Base-by-base conservation (phyloP, 2,329 filamentous ascomycete genomes). In the Colletotrichum echinochloae region DNA sequence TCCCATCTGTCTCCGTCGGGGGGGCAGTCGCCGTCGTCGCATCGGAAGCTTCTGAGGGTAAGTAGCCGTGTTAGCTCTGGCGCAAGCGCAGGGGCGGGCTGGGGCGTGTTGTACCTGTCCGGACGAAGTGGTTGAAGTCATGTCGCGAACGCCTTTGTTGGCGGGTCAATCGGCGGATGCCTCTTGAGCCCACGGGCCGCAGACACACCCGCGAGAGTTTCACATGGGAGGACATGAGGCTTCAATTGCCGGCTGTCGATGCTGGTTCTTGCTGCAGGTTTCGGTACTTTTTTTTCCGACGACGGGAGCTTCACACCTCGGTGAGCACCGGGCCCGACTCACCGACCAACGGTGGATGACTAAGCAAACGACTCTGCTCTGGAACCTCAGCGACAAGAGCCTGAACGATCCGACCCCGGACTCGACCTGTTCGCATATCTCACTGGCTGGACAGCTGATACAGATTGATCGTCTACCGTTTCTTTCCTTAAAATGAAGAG, bases 141-240 rank as follows among this genome's bases (percentile, higher is more conserved):
- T 72, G 60, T 0, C 35, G 48, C 14, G 5, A 28, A n/a, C 66
- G 63, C 23, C 37, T 39, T 20, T 57, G 49, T 23, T 37, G 41
- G 11, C 18, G 16, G 2, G 51, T 39, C 41, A 14, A 23, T 28
- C 61, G 44, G 3, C 14, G 23, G 23, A 28, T 49, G 33, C 20
- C 18, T 28, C 14, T 60, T 26, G 37, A 44, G n/a, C 55, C 28
- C 28, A 52, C 23, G 9, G 60, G 28, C 56, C 70, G 70, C n/a
- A 66, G 62, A 37, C 41, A 55, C 35, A 65, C 20, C 20, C 70
- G 72, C 48, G 63, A 71, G 30, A 73, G 63, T 33, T 66, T 73
- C 16, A 59, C 66, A 65, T 73, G 63, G 35, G 66, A 69, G 57
- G 70, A 73, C 72, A 73, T 73, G 70, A 23, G 59, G 62, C n/a